A percentile compares a stretch with the other conserved stretches of the same genome.
Evolutionary conservation across 192 early-diverging fungal species (phyloP).

Genomic region (Entomortierella lignicola): DNA sequence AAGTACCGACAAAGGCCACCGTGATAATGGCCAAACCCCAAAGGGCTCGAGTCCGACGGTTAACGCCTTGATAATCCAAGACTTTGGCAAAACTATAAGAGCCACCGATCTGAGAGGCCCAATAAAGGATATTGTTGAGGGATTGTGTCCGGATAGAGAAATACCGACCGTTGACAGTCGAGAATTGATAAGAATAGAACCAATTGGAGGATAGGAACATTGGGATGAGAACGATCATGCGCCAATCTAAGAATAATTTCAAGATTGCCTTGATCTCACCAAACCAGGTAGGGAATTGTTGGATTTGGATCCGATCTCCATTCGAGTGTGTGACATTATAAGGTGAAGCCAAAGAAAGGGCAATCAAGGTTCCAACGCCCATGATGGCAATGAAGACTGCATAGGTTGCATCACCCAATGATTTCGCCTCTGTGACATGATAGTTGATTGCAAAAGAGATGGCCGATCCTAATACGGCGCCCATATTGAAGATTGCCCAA

Average conservation of each 20-base stretch:
- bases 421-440: slow-evolving; percentile 51
- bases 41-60: slow-evolving; percentile 70
- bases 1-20: slow-evolving; percentile 63
- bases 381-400: slow-evolving; percentile 77
- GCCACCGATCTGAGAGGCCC: slow-evolving; percentile 77
- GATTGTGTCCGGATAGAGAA: slow-evolving; percentile 73
- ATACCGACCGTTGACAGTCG: slow-evolving; percentile 65
- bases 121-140: slow-evolving; percentile 79
- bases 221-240: slow-evolving; percentile 72
- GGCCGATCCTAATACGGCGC: slow-evolving; percentile 79
- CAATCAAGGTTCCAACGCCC: slow-evolving; percentile 65
- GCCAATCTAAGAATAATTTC: slow-evolving; percentile 68
- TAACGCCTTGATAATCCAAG: slow-evolving; percentile 64
- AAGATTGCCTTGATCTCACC: slow-evolving; percentile 60
- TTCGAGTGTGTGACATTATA: slow-evolving; percentile 69
- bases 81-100: slow-evolving; percentile 68
- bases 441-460: slow-evolving; percentile 77
- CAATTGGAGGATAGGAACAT: slow-evolving; percentile 77
- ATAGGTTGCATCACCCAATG: slow-evolving; percentile 75
- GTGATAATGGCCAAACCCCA: slow-evolving; percentile 60
- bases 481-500: slow-evolving; percentile 85
- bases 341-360: slow-evolving; percentile 63
- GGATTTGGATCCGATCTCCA: slow-evolving; percentile 71
- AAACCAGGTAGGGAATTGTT: slow-evolving; percentile 70
- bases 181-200: slow-evolving; percentile 81